Evolutionary conservation across 108 stramenopile genomes (phyloP), one percentile per base, ranked within the genome.

Genomic region (Nitzschia palea): DNA sequence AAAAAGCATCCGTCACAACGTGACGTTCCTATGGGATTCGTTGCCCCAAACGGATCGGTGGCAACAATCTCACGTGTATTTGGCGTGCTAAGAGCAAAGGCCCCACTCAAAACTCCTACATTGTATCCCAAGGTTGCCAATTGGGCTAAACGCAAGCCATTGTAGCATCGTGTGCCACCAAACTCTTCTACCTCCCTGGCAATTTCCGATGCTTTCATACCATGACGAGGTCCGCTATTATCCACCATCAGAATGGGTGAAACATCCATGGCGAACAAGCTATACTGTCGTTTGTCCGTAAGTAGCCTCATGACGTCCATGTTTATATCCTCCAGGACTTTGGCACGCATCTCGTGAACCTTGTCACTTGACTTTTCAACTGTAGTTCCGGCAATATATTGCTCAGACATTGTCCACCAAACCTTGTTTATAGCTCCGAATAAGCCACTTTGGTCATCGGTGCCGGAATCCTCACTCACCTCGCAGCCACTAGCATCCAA

Each of bases 161-260:
- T 83, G 72, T 82, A 90, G 65, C 91, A 93, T 45, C 14, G 59
- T 43, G 57, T 66, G 35, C 88, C 87, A 54, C 80, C 83, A 64
- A 90, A 85, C 44, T 88, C 91, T 70, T 89, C 88, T 15, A 85
- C 74, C 59, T 89, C 85, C 20, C 81, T 71, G 3, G 74, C 86
- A 15, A 90, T 62, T 35, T 82, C 83, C 6, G 78, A 71, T 26
- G 86, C 85, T 45, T 67, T 62, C 71, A 88, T 86, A 33, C 80
- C 84, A 28, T 62, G 52, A 3, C 36, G 48, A 9, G 87, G 84
- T 25, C 89, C 87, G 32, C 83, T 36, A 50, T 83, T 78, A 71
- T 93, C 89, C n/a, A 78, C 73, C 73, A 93, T 58, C 2, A 93
- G 70, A 57, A 93, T 78, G 2, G 85, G 83, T 22, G 88, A 87